phyloP scores from a whole-genome alignment of 176 grass and related monocot genomes.

The Juncus effusus region DNA sequence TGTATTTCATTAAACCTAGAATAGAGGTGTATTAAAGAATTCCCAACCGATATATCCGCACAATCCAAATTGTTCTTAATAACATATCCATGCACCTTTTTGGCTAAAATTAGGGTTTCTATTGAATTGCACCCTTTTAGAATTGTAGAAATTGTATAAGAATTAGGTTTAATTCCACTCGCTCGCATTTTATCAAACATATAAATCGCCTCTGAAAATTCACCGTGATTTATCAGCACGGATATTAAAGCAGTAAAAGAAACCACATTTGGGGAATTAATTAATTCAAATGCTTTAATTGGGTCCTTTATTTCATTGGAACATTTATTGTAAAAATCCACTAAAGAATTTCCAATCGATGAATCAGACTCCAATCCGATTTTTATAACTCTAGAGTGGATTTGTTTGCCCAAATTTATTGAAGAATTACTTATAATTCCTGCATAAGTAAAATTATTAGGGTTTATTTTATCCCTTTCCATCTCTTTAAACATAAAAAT shows the following conservation, averaged over 20 bases:
- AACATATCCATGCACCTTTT: conserved; percentile 58
- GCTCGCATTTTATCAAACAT: conserved; percentile 51
- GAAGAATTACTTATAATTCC: conserved; percentile 48
- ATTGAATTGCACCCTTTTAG: conserved; percentile 46
- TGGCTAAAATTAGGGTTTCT: conserved; percentile 31
- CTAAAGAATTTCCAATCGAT: conserved; percentile 56
- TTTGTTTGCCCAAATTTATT: conserved; percentile 30
- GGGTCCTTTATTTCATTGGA: conserved; percentile 29
- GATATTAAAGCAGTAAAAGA: conserved; percentile 59
- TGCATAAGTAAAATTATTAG: conserved; percentile 63
- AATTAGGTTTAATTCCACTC: conserved; percentile 57
- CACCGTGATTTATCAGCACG: conserved; percentile 39
- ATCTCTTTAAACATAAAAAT: conserved; percentile 47
- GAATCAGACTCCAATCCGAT: conserved; percentile 39
- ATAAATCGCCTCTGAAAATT: conserved; percentile 26
- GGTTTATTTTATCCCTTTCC: conserved; percentile 28
- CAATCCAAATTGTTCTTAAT: conserved; percentile 59
- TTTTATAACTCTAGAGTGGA: conserved; percentile 59
- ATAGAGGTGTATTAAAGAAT: conserved; percentile 66
- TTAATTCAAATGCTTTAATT: conserved; percentile 30
- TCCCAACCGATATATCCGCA: conserved; percentile 47
- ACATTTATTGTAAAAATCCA: conserved; percentile 60
- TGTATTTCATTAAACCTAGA: conserved; percentile 55
- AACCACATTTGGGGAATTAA: conserved; percentile 52
- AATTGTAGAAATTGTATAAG: conserved; percentile 65